These are phyloP conservation scores for Paracorniculantispora psalliotae DNA, from an alignment of 2,329 filamentous ascomycete genomes.

Conservation along the genomic window DNA sequence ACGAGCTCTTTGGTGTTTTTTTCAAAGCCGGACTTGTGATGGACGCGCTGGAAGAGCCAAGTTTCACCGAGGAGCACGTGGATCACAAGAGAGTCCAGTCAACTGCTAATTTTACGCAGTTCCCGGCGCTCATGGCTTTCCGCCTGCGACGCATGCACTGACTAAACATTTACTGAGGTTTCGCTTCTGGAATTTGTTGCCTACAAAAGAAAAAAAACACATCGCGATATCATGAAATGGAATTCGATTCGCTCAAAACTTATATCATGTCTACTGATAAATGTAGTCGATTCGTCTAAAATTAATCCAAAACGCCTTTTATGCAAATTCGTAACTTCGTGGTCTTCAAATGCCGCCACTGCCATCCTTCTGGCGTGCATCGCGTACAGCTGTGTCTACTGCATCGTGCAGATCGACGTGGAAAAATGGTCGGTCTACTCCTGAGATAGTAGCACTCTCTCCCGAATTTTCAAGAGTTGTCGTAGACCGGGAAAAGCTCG, in stretches of 20 bases:
- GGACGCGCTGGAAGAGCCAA: constrained; percentile 43
- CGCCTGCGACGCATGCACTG: constrained; percentile 4
- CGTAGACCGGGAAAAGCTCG: neutral
- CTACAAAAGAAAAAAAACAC: too few relatives aligned
- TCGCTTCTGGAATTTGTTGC: too few relatives aligned
- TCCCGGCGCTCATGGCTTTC: constrained; percentile 28
- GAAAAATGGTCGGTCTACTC: constrained; percentile 43
- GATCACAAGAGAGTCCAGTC: constrained; percentile 26
- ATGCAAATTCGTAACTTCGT: neutral
- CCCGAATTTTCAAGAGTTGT: neutral
- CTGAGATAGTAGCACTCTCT: constrained; percentile 27
- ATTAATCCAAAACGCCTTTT: neutral
- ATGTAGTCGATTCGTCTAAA: neutral
- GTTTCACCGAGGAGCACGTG: constrained; percentile 34
- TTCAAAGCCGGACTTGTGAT: constrained; percentile 37
- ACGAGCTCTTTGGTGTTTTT: constrained; percentile 39
- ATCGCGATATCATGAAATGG: too few relatives aligned
- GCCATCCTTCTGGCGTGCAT: constrained; percentile 23
- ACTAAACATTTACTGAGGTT: neutral
- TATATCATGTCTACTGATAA: neutral
- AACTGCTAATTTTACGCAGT: constrained; percentile 34
- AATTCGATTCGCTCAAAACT: neutral
- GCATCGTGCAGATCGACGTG: constrained; percentile 42
- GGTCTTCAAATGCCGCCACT: neutral
- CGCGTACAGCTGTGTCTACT: constrained; percentile 31